These are phyloP conservation scores for Fusarium circinatum DNA, from an alignment of 2,329 filamentous ascomycete genomes.

Conservation along the genomic window DNA sequence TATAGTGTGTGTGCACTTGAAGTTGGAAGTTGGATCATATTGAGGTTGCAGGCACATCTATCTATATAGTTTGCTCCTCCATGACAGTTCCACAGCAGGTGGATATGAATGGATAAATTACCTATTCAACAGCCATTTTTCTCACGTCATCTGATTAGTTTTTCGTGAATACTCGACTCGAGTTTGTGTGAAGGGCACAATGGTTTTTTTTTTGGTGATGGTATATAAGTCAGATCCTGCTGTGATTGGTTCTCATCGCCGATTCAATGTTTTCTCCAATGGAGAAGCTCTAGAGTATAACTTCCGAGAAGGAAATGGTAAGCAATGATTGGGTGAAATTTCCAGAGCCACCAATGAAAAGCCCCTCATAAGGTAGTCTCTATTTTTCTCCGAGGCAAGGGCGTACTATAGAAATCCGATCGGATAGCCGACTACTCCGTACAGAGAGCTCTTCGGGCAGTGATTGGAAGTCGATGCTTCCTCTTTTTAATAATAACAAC, in stretches of 20 bases:
- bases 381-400: background rate
- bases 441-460: background rate
- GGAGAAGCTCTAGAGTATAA: background rate
- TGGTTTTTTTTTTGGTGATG: background rate
- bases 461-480: background rate
- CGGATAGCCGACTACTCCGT: background rate
- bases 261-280: slow-evolving; percentile 8
- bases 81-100: slow-evolving; percentile 22
- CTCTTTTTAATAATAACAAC: background rate
- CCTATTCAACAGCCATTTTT: background rate
- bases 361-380: background rate
- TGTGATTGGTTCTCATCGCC: slow-evolving; percentile 26
- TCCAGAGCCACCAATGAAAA: background rate
- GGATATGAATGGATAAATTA: background rate
- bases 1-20: background rate
- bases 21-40: background rate
- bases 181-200: slow-evolving; percentile 11
- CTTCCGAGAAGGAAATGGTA: background rate
- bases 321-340: background rate
- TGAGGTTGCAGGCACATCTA: background rate
- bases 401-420: background rate
- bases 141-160: slow-evolving; percentile 14
- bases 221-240: background rate
- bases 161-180: slow-evolving; percentile 7
- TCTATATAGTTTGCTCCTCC: slow-evolving; percentile 9